Percentiles rank a stretch among this genome's conserved stretches.
phyloP scores from a whole-genome alignment of 306 rosid genomes.

The Boehmeria nivea region DNA sequence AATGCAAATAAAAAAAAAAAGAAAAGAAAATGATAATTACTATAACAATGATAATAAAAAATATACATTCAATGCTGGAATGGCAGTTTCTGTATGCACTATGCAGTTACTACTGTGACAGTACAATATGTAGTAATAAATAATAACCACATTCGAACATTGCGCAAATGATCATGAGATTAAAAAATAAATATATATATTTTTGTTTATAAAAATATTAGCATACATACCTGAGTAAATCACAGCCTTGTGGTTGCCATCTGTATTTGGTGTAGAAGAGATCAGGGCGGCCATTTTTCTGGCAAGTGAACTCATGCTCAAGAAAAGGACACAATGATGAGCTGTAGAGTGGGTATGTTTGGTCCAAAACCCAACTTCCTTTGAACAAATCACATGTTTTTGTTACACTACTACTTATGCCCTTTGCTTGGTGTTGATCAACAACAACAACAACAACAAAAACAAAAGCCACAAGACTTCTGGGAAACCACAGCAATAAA shows the following conservation, averaged over 20 bases:
- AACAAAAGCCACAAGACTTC: not conserved
- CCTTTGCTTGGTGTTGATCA: not conserved
- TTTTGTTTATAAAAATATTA: not conserved
- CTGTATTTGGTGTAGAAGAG: slow-evolving; percentile 50
- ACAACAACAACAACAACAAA: not conserved
- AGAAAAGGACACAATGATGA: slow-evolving; percentile 59
- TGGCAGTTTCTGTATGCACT: not conserved
- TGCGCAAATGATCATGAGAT: no score
- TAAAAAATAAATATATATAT: not conserved
- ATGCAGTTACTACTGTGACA: not conserved
- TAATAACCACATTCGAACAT: no score
- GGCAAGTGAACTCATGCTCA: slow-evolving; percentile 69
- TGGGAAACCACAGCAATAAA: slow-evolving; percentile 13
- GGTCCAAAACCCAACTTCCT: slow-evolving; percentile 66
- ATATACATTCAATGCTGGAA: no score
- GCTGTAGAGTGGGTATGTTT: slow-evolving; percentile 53
- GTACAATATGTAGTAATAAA: no score
- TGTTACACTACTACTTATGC: not conserved
- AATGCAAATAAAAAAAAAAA: no score
- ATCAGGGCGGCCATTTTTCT: slow-evolving; percentile 72
- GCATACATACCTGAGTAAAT: slow-evolving; percentile 44
- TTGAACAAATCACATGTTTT: slow-evolving; percentile 48
- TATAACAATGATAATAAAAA: no score
- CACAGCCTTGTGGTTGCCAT: slow-evolving; percentile 74
- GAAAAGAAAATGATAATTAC: not conserved